Percentiles rank a stretch among this genome's conserved stretches.
Conservation (phyloP, 306 rosid species). For the Dryas alaskensis region DNA sequence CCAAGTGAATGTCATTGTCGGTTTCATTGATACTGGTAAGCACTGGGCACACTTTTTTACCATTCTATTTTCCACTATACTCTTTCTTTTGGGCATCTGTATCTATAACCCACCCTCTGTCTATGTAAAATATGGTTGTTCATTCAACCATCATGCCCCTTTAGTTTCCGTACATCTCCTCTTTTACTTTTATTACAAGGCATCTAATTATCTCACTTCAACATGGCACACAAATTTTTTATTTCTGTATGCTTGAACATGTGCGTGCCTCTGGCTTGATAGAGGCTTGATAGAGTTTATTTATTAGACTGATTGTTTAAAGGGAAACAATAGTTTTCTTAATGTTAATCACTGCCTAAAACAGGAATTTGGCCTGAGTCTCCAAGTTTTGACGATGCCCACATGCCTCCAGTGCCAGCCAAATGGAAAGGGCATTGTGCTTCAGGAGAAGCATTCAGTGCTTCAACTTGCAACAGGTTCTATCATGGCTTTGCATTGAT, state of each 20-base stretch:
- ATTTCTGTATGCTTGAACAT: constrained; percentile 8
- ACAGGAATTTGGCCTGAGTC: constrained; percentile 92
- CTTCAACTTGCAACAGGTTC: constrained; percentile 80
- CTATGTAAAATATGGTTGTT: background rate
- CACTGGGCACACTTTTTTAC: background rate
- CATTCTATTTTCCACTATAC: background rate
- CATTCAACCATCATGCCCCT: background rate
- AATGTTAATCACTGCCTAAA: constrained; percentile 19
- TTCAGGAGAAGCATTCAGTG: constrained; percentile 72
- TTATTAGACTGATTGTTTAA: background rate
- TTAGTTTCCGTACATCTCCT: constrained; percentile 1
- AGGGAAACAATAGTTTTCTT: background rate
- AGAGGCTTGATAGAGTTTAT: background rate
- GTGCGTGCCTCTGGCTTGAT: constrained; percentile 3
- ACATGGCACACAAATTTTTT: background rate
- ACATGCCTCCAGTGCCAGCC: constrained; percentile 65
- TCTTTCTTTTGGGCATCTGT: constrained; percentile 2
- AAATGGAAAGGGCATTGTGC: constrained; percentile 72
- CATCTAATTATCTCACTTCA: constrained; percentile 6
- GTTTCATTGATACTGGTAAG: constrained; percentile 76
- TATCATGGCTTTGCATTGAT: constrained; percentile 15
- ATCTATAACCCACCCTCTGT: background rate
- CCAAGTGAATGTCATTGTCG: constrained; percentile 62
- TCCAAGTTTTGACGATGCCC: constrained; percentile 62
- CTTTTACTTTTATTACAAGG: background rate